These are phyloP conservation scores for Grigorovia humatica DNA, from an alignment of 805 yeast species.

Conservation along the genomic window DNA sequence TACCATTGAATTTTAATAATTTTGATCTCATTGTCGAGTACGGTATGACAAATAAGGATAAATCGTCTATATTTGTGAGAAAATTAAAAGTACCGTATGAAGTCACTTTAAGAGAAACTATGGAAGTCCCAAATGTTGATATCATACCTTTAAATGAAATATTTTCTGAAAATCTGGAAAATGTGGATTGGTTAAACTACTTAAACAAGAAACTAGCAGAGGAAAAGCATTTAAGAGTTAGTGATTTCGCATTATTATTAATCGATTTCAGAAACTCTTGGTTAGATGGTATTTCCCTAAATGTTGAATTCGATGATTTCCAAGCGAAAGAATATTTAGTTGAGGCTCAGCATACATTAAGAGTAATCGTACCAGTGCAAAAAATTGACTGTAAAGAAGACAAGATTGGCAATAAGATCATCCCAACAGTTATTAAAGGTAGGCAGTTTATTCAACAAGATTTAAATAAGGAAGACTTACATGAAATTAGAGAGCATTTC, in stretches of 20 bases:
- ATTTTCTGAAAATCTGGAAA: conserved; percentile 13
- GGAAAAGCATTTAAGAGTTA: conserved; percentile 21
- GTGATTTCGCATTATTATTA: conserved; percentile 53
- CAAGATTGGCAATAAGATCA: conserved; percentile 30
- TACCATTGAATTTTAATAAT: conserved; percentile 14
- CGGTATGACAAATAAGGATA: conserved; percentile 16
- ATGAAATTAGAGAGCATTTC: conserved; percentile 50
- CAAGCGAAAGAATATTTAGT: conserved; percentile 20
- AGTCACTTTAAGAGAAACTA: conserved; percentile 39
- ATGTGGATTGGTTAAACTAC: conserved; percentile 23
- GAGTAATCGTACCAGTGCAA: conserved; percentile 63
- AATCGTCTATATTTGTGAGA: conserved; percentile 14
- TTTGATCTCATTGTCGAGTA: conserved; percentile 21
- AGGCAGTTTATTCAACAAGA: conserved; percentile 53
- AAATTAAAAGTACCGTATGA: conserved; percentile 19
- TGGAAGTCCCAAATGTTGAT: conserved; percentile 64
- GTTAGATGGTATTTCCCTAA: conserved; percentile 42
- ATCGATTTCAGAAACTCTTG: conserved; percentile 78
- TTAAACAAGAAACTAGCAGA: conserved; percentile 8
- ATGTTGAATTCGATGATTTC: conserved; percentile 28
- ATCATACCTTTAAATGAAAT: conserved; percentile 45
- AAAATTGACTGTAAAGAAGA: conserved; percentile 35
- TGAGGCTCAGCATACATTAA: conserved; percentile 37
- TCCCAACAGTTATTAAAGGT: conserved; percentile 57
- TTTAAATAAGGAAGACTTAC: conserved; percentile 45